These are phyloP conservation scores for Rhodotorula sp. DNA, from an alignment of 1,284 basidiomycete genomes.

Conservation along the genomic window DNA sequence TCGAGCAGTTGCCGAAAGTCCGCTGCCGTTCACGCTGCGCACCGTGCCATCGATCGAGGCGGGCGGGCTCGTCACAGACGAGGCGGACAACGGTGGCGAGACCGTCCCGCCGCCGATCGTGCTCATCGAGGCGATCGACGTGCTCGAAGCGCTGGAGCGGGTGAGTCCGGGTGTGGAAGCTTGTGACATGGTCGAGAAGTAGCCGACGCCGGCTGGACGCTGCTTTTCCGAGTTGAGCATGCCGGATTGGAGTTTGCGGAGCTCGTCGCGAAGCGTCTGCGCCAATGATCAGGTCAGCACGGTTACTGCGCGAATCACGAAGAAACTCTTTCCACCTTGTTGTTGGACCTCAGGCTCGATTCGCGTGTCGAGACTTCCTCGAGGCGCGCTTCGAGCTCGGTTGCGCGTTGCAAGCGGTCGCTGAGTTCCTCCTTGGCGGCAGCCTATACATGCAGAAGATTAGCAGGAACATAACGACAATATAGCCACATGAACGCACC, in stretches of 20 bases:
- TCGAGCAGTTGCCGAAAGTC: background rate
- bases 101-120: background rate
- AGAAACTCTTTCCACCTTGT: conserved; percentile 60
- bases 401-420: conserved; percentile 45
- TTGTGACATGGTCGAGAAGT: conserved; percentile 53
- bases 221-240: conserved; percentile 82
- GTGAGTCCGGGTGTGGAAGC: background rate
- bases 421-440: conserved; percentile 51
- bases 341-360: conserved; percentile 63
- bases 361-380: conserved; percentile 67
- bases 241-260: conserved; percentile 87
- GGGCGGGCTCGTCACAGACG: background rate
- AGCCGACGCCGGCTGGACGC: conserved; percentile 87
- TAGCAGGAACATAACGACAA: too few relatives aligned
- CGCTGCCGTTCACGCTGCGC: background rate
- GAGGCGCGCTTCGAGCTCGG: conserved; percentile 49
- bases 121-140: conserved; percentile 15
- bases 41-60: background rate
- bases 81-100: background rate
- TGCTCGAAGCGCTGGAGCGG: conserved; percentile 8
- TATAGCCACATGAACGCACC: conserved; percentile 42
- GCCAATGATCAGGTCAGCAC: background rate
- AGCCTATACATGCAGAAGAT: conserved; percentile 36
- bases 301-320: background rate
- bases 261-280: conserved; percentile 80